Conservation (phyloP, 805 yeast species). For the Yarrowia sp. region DNA sequence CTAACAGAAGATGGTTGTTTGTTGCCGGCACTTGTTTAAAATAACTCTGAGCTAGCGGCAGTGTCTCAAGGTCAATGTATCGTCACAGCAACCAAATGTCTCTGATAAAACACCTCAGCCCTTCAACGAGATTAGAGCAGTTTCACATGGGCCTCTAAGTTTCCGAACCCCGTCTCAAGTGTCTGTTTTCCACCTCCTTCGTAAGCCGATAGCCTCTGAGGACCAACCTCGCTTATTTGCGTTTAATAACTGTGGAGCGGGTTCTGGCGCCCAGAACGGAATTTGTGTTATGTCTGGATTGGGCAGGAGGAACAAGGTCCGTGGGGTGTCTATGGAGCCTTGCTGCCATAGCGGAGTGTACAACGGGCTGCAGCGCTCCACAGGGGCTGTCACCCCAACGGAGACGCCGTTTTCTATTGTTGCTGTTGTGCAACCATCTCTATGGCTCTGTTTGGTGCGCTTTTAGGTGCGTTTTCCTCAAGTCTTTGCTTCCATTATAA, state of each 20-base stretch:
- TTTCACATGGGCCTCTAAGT: no score
- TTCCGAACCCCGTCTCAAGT: not conserved
- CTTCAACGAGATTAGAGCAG: no score
- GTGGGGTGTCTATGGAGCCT: not conserved
- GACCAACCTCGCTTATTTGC: constrained; percentile 26
- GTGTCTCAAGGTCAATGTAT: not conserved
- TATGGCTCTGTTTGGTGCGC: not conserved
- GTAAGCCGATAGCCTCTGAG: not conserved
- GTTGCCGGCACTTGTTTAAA: no score
- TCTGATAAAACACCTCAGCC: no score
- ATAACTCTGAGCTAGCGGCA: no score
- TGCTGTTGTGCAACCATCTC: not conserved
- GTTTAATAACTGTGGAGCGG: constrained; percentile 16
- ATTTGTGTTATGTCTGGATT: not conserved
- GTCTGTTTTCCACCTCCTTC: not conserved
- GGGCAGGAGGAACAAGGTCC: not conserved
- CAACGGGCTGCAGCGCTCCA: no score
- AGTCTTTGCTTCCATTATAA: constrained; percentile 2
- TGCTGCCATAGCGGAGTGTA: constrained; percentile 3
- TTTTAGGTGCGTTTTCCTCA: constrained; percentile 2
- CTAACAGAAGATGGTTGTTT: no score
- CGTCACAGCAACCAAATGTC: not conserved
- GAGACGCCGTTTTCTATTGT: not conserved
- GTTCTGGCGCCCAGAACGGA: constrained; percentile 17
- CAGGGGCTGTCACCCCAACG: not conserved